Conservation (phyloP, 2,329 filamentous ascomycete species). For the Botryotinia narcissicola region DNA sequence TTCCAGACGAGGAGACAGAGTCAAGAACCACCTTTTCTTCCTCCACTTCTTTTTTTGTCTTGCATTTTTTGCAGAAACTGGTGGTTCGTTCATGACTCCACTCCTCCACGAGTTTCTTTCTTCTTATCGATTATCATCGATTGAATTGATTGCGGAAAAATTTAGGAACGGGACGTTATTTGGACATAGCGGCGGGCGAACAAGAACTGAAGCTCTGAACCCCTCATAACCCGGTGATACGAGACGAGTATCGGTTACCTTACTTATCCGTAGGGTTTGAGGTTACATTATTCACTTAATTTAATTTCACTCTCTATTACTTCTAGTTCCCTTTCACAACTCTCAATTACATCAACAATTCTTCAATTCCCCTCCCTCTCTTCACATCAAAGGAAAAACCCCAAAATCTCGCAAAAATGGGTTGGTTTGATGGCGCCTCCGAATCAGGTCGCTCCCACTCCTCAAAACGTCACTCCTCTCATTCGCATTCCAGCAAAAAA, state of each 20-base stretch:
- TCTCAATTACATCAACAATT: not conserved
- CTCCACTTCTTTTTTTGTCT: slow-evolving; percentile 16
- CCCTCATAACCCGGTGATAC: slow-evolving; percentile 2
- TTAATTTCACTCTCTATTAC: not conserved
- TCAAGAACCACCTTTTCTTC: not conserved
- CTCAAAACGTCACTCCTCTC: slow-evolving; percentile 33
- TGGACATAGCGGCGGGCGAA: slow-evolving; percentile 16
- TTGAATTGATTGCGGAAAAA: not conserved
- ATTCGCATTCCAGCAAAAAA: slow-evolving; percentile 31
- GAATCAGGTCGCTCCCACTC: slow-evolving; percentile 33
- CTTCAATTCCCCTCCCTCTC: no score
- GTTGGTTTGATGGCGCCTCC: slow-evolving; percentile 46
- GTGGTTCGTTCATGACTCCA: not conserved
- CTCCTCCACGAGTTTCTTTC: not conserved
- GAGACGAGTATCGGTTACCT: not conserved
- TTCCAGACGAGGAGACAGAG: not conserved
- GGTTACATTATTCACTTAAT: not conserved
- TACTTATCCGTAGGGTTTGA: not conserved
- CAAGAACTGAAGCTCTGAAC: not conserved
- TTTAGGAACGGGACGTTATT: slow-evolving; percentile 11
- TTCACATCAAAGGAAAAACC: not conserved
- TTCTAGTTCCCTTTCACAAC: not conserved
- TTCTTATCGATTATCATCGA: not conserved
- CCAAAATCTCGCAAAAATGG: slow-evolving; percentile 38
- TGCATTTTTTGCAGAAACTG: slow-evolving; percentile 12